These are phyloP conservation scores for Komagataea norvegica DNA, from an alignment of 1,139 yeast species.

Conservation along the genomic window DNA sequence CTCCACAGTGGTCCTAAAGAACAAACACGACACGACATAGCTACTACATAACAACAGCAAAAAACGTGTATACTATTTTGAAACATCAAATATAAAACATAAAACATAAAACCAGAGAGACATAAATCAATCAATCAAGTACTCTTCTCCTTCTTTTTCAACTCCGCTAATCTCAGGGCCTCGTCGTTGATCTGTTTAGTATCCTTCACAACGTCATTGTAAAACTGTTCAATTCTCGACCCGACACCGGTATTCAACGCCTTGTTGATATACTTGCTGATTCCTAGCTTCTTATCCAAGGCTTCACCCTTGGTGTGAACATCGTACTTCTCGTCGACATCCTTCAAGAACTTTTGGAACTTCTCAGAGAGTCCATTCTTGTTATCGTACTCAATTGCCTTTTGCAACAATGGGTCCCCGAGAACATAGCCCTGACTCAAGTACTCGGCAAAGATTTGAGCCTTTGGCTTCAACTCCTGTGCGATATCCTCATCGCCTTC, in stretches of 20 bases:
- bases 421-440: conserved; percentile 67
- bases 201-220: conserved; percentile 49
- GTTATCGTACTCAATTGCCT: conserved; percentile 58
- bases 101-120: not conserved
- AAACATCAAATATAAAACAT: not conserved
- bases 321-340: conserved; percentile 57
- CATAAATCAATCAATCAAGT: not conserved
- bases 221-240: conserved; percentile 46
- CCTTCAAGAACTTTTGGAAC: conserved; percentile 51
- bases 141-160: conserved; percentile 38
- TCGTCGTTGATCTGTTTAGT: conserved; percentile 65
- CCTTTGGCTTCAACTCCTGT: conserved; percentile 77
- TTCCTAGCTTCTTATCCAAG: conserved; percentile 37
- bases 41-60: no score
- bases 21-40: no score
- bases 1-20: no score
- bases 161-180: conserved; percentile 63
- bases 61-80: no score
- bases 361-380: conserved; percentile 56
- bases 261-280: conserved; percentile 45
- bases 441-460: conserved; percentile 72
- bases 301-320: conserved; percentile 32
- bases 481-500: conserved; percentile 43
- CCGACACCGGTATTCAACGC: conserved; percentile 44
- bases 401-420: conserved; percentile 56